phyloP scores from a whole-genome alignment of 1,284 basidiomycete genomes.

The Ceratobasidium theobromae region DNA sequence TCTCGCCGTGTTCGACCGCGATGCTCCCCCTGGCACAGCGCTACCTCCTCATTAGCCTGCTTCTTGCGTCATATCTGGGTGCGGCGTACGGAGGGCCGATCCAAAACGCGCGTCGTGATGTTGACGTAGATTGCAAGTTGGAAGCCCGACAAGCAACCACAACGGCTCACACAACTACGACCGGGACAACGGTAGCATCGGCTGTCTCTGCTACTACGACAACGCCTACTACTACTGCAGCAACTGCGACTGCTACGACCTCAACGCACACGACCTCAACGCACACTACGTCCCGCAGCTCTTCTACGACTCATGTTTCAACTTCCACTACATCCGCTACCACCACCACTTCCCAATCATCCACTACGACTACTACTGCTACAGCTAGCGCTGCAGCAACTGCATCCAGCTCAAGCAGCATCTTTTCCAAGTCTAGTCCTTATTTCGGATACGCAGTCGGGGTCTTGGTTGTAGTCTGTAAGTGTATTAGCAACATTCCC shows the following conservation, averaged over 20 bases:
- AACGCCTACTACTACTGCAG: neutral
- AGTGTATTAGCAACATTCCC: neutral
- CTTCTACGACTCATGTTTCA: neutral
- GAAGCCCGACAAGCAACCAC: neutral
- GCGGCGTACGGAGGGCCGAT: neutral
- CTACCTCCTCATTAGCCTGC: neutral
- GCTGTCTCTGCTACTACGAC: neutral
- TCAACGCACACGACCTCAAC: neutral
- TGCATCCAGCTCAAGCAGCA: neutral
- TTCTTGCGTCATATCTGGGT: neutral
- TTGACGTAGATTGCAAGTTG: neutral
- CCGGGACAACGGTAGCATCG: neutral
- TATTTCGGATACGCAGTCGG: slow-evolving; percentile 21
- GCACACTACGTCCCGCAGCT: neutral
- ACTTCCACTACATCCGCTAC: slow-evolving; percentile 38
- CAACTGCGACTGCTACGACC: neutral
- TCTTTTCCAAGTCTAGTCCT: slow-evolving; percentile 9
- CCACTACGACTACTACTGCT: slow-evolving; percentile 38
- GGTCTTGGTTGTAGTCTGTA: slow-evolving; percentile 7
- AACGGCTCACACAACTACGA: neutral
- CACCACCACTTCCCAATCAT: slow-evolving; percentile 42
- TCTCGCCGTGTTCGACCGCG: neutral
- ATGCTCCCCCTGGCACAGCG: neutral
- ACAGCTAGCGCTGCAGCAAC: slow-evolving; percentile 25
- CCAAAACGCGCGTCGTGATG: neutral